A percentile compares a stretch with the other conserved stretches of the same genome.
These are phyloP conservation scores for Nicotiana tomentosiformis DNA, from an alignment of 257 asterid genomes.

Conservation along the genomic window DNA sequence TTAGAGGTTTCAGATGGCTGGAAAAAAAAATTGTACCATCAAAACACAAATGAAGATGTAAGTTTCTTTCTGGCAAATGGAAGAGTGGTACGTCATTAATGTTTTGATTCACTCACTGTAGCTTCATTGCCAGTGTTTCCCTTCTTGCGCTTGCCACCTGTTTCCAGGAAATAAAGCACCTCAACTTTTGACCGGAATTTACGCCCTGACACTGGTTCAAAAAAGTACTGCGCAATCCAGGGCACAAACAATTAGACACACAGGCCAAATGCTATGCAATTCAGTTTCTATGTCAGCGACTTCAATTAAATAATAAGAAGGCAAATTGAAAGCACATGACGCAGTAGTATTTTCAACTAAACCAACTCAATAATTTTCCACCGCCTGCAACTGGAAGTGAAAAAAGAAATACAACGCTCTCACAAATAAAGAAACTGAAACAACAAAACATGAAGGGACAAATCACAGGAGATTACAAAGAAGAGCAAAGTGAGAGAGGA, in stretches of 20 bases:
- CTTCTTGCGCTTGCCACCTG: slow-evolving; percentile 28
- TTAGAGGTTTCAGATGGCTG: slow-evolving; percentile 20
- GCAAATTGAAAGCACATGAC: neutral
- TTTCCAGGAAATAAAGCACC: slow-evolving; percentile 29
- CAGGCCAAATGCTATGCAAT: neutral
- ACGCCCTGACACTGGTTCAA: slow-evolving; percentile 22
- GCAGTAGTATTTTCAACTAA: neutral
- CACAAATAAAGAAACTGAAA: neutral
- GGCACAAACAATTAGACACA: neutral
- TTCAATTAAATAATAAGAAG: neutral
- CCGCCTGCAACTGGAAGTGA: neutral
- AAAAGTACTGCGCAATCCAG: slow-evolving; percentile 24
- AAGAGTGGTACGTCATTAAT: neutral
- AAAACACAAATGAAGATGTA: neutral
- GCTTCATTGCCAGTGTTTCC: slow-evolving; percentile 11
- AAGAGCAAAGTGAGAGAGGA: neutral
- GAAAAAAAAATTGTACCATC: neutral
- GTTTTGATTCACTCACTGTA: slow-evolving; percentile 5
- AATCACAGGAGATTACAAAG: neutral
- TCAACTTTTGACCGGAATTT: slow-evolving; percentile 33
- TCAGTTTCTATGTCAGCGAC: neutral
- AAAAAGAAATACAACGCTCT: neutral
- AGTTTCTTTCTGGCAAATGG: neutral
- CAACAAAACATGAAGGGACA: neutral
- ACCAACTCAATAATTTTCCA: neutral